phyloP scores from a whole-genome alignment of 352 stramenopile species.

The Poterioochromonas sp. region DNA sequence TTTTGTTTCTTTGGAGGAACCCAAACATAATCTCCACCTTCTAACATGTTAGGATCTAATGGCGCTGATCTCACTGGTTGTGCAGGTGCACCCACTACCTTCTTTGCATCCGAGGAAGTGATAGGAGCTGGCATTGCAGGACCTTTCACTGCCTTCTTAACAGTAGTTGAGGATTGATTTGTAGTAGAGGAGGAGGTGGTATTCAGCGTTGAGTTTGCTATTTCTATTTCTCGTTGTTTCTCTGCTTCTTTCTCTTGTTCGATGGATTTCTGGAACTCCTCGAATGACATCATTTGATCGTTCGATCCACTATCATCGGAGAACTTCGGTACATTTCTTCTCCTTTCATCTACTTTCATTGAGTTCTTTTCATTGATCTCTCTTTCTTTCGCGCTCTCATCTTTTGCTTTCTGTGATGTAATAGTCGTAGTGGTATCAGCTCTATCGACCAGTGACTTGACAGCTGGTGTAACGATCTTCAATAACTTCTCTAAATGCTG shows the following conservation, averaged over 20 bases:
- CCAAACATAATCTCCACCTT: slow-evolving; percentile 65
- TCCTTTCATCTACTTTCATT: not conserved
- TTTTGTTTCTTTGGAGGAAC: slow-evolving; percentile 63
- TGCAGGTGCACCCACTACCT: not conserved
- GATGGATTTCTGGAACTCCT: too few species aligned
- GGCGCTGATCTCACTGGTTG: not conserved
- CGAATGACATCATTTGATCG: too few species aligned
- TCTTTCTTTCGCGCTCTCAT: slow-evolving; percentile 34
- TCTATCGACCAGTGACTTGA: slow-evolving; percentile 34
- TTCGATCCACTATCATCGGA: too few species aligned
- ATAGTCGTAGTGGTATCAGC: not conserved
- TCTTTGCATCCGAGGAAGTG: not conserved
- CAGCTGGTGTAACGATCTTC: slow-evolving; percentile 52
- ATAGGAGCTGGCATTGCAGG: not conserved
- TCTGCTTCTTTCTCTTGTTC: too few species aligned
- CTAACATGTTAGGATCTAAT: slow-evolving; percentile 48
- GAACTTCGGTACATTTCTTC: too few species aligned
- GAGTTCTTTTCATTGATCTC: slow-evolving; percentile 28
- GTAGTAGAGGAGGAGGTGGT: not conserved
- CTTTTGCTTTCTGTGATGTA: not conserved
- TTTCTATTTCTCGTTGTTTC: too few species aligned
- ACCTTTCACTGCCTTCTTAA: not conserved
- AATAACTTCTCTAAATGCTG: slow-evolving; percentile 49
- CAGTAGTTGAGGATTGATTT: not conserved
- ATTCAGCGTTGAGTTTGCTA: not conserved